phyloP scores from a whole-genome alignment of 257 asterid species.

The Solanum pennellii region DNA sequence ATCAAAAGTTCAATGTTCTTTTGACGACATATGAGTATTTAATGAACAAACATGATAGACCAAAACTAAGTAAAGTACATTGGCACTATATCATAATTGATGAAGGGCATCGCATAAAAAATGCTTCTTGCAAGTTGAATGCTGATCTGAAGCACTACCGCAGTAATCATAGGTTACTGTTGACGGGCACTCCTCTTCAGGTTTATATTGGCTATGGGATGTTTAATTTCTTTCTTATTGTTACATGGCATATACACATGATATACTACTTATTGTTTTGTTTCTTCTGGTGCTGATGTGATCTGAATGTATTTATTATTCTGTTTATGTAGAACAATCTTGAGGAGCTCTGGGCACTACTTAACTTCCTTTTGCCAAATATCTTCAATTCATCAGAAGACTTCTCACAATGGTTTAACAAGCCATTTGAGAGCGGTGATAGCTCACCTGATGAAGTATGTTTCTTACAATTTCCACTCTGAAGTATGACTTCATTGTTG shows the following conservation, averaged over 20 bases:
- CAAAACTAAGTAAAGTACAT: slow-evolving; percentile 82
- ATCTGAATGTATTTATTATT: slow-evolving; percentile 4
- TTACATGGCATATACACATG: not conserved
- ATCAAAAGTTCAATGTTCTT: slow-evolving; percentile 89
- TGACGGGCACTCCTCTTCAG: slow-evolving; percentile 99
- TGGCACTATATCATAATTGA: slow-evolving; percentile 98
- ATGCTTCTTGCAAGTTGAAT: slow-evolving; percentile 99
- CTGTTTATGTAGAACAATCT: slow-evolving; percentile 70
- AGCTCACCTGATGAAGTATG: slow-evolving; percentile 80
- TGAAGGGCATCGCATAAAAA: slow-evolving; percentile 99
- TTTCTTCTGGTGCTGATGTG: not conserved
- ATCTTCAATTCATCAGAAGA: slow-evolving; percentile 96
- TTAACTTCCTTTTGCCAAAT: slow-evolving; percentile 94
- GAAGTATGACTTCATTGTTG: not conserved
- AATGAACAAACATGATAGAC: slow-evolving; percentile 99
- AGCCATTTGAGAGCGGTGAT: slow-evolving; percentile 96
- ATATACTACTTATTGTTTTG: not conserved
- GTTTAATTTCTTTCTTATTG: not conserved
- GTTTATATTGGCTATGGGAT: slow-evolving; percentile 14
- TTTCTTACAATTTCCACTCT: not conserved
- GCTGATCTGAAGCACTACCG: slow-evolving; percentile 92
- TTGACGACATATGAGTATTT: slow-evolving; percentile 94
- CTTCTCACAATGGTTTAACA: slow-evolving; percentile 98
- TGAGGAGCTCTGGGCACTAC: slow-evolving; percentile 99
- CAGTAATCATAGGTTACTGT: slow-evolving; percentile 89